Evolutionary conservation across 2,329 filamentous ascomycete species (phyloP).

Genomic region (Drechslerella coelobrocha): DNA sequence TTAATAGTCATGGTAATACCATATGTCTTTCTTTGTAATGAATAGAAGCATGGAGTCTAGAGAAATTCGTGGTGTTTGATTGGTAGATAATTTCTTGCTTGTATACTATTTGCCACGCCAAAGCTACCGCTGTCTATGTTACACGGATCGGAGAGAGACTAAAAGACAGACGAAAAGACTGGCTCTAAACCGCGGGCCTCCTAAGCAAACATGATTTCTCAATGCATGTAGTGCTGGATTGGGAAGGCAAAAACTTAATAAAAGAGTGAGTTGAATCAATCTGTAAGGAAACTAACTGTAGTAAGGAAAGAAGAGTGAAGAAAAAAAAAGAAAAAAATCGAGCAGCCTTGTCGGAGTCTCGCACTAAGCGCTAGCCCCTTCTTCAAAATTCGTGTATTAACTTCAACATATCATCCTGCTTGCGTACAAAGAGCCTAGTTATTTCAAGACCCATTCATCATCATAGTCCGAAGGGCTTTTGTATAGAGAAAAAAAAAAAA

Average conservation of each 20-base stretch:
- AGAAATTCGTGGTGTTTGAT: no score
- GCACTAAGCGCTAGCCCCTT: background rate
- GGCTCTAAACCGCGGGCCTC: conserved; percentile 3
- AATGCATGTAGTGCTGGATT: background rate
- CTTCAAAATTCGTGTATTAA: conserved; percentile 1
- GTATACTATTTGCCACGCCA: conserved; percentile 16
- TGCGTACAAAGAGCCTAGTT: background rate
- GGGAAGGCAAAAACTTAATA: background rate
- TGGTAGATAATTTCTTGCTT: no score
- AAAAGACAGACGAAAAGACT: background rate
- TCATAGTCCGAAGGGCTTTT: conserved; percentile 39
- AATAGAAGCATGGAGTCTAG: no score
- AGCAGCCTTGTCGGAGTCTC: background rate
- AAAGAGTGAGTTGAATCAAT: background rate
- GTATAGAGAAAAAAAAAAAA: background rate
- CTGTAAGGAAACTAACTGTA: background rate
- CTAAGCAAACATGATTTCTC: background rate
- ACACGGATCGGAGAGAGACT: background rate
- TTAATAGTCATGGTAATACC: no score
- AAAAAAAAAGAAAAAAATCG: background rate
- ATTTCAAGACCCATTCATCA: conserved; percentile 8
- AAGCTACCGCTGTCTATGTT: conserved; percentile 7
- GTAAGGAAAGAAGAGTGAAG: background rate
- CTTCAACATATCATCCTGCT: background rate
- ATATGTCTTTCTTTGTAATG: no score